Base-by-base conservation (phyloP, 2,329 filamentous ascomycete genomes). In the Alternaria arbusti region DNA sequence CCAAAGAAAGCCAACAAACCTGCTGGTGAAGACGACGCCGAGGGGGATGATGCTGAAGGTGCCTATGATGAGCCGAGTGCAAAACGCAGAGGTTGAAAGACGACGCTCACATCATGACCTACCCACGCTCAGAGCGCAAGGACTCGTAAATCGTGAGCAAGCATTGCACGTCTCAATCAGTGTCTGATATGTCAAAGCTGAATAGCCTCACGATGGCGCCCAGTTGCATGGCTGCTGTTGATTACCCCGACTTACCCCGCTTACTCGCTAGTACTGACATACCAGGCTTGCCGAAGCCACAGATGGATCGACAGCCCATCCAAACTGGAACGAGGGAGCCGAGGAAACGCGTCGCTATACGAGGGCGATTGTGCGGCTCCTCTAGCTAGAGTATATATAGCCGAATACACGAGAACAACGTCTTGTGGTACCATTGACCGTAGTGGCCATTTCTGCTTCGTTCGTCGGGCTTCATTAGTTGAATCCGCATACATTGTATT, bases 191-290 rank as follows among this genome's bases (percentile, higher is more conserved):
- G 17, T 22, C 23, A 7, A 5, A 32, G 6, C 10, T 17, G 32
- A 36, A 55, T 17, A 63, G 6, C 49, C 50, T 54, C 44, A 55
- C 13, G 22, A 30, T 36, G 8, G 54, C 12, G 9, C 22, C 6
- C 55, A n/a, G 12, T 15, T 20, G 20, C 25, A 43, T 20, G 17
- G 40, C 13, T 13, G 12, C 32, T 57, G 36, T 59, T 57, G 28
- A 58, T 61, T 47, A 52, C 56, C 61, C 63, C 56, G 64, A 36
- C 51, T 62, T 68, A 69, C 69, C 67, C 65, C 68, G 63, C 68
- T 71, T 71, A 72, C 70, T 74, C 68, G 67, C 59, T 52, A 57
- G 45, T 36, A 61, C 59, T 68, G 66, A 75, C 68, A 50, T 52
- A 20, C 12, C 55, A 36, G 55, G 59, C 47, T 70, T 70, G 64